A percentile compares a stretch with the other conserved stretches of the same genome.
Evolutionary conservation across 2,329 filamentous ascomycete species (phyloP).

Genomic region (Claviceps sp.): DNA sequence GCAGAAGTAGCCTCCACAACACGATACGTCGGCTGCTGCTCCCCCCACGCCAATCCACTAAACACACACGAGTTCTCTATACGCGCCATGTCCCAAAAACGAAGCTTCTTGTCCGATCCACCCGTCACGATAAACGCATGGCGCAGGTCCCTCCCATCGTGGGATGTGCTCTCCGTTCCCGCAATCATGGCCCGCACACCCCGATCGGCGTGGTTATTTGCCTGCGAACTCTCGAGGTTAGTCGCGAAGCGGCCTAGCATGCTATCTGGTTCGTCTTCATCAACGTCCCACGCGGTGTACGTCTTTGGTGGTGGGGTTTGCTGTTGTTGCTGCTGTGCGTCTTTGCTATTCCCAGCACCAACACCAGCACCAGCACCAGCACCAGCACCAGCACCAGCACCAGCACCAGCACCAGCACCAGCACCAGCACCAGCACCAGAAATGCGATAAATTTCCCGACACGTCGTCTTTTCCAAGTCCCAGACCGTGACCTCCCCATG

Average conservation of each 20-base stretch:
- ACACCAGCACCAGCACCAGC: constrained; percentile 21
- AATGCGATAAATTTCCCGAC: constrained; percentile 74
- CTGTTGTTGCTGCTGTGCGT: not conserved
- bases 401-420: constrained; percentile 10
- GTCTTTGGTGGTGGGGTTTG: constrained; percentile 35
- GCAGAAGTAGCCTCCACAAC: constrained; percentile 47
- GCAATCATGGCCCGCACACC: constrained; percentile 62
- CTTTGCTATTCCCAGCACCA: too few relatives aligned
- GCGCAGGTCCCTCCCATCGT: constrained; percentile 57
- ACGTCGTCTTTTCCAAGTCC: constrained; percentile 84
- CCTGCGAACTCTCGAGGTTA: constrained; percentile 48
- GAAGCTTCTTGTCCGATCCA: constrained; percentile 77
- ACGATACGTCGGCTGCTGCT: constrained; percentile 60
- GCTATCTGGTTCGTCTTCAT: constrained; percentile 75
- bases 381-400: constrained; percentile 21
- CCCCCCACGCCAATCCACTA: constrained; percentile 60
- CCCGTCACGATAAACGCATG: constrained; percentile 78
- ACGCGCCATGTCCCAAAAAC: constrained; percentile 82
- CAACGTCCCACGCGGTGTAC: constrained; percentile 79
- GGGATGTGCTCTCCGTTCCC: constrained; percentile 55
- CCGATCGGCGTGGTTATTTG: constrained; percentile 37
- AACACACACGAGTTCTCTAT: constrained; percentile 69
- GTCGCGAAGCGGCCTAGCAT: constrained; percentile 80
- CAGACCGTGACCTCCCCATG: constrained; percentile 86
- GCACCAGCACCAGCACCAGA: constrained; percentile 18